Conservation (phyloP, 129 eudicot species). For the Erigeron canadensis region DNA sequence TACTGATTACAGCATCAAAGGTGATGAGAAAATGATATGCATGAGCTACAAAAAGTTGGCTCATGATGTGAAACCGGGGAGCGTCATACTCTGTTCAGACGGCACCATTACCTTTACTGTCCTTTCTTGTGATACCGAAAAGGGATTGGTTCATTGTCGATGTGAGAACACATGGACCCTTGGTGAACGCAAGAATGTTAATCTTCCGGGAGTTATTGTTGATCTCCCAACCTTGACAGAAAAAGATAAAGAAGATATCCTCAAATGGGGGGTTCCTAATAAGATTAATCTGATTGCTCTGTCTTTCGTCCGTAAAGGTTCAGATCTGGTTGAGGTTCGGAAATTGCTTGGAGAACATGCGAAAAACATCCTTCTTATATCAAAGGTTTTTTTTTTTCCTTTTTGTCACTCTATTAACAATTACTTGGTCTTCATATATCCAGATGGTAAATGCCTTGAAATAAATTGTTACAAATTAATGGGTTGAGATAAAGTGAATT, state of each 20-base stretch:
- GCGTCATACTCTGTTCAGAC: slow-evolving; percentile 37
- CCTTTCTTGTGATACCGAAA: slow-evolving; percentile 37
- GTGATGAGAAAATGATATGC: slow-evolving; percentile 42
- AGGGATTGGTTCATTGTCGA: slow-evolving; percentile 39
- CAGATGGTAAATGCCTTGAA: not conserved
- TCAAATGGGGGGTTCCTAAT: slow-evolving; percentile 42
- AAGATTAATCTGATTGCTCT: slow-evolving; percentile 39
- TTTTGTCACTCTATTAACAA: not conserved
- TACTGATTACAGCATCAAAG: slow-evolving; percentile 35
- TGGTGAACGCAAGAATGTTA: slow-evolving; percentile 48
- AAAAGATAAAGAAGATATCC: slow-evolving; percentile 40
- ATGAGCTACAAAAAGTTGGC: slow-evolving; percentile 46
- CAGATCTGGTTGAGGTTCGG: slow-evolving; percentile 41
- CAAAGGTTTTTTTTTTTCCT: slow-evolving; percentile 29
- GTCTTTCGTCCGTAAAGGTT: slow-evolving; percentile 47
- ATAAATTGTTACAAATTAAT: not conserved
- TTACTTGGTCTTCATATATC: not conserved
- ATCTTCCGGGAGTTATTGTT: slow-evolving; percentile 44
- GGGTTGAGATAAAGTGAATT: too few species aligned
- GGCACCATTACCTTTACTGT: slow-evolving; percentile 43
- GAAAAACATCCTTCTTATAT: slow-evolving; percentile 38
- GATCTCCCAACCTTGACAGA: slow-evolving; percentile 48
- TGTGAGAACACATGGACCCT: slow-evolving; percentile 42
- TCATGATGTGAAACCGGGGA: slow-evolving; percentile 37
- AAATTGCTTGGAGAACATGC: slow-evolving; percentile 45